Percentiles rank a stretch among this genome's conserved stretches.
phyloP scores from a whole-genome alignment of 176 grass and related monocot genomes.

The Avena sativa region DNA sequence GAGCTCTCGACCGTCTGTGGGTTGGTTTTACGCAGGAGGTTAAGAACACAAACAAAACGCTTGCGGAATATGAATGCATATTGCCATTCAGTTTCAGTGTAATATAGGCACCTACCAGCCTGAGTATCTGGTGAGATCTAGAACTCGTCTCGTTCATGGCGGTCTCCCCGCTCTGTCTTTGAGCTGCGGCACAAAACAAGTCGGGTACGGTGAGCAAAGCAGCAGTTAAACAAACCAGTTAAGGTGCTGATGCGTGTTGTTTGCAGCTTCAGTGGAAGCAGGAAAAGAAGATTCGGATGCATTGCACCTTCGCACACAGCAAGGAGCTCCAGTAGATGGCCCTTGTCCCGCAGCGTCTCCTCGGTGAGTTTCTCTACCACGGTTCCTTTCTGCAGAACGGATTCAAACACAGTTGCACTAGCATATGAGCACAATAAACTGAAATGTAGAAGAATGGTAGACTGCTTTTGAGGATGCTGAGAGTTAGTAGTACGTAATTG shows the following conservation, averaged over 20 bases:
- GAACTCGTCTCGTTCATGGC: constrained; percentile 84
- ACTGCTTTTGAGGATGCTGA: too few relatives aligned
- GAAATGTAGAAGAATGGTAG: too few relatives aligned
- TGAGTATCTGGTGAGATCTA: constrained; percentile 95
- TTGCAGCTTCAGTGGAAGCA: background rate
- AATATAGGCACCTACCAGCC: constrained; percentile 58
- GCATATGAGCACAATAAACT: too few relatives aligned
- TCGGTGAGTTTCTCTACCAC: constrained; percentile 88
- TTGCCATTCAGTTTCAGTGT: background rate
- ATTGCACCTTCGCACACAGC: constrained; percentile 69
- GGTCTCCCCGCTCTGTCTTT: constrained; percentile 90
- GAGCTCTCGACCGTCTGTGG: constrained; percentile 79
- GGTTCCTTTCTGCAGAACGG: constrained; percentile 94
- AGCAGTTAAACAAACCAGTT: background rate
- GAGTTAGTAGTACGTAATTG: too few relatives aligned
- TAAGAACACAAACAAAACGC: constrained; percentile 27
- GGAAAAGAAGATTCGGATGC: background rate
- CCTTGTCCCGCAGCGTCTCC: constrained; percentile 75
- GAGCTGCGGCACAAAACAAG: constrained; percentile 53
- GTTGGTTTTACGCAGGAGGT: background rate
- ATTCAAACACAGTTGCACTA: constrained; percentile 19
- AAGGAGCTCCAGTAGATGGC: constrained; percentile 88
- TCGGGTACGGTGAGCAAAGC: background rate
- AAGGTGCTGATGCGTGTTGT: background rate
- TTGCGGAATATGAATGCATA: background rate